phyloP scores from a whole-genome alignment of 495 filamentous ascomycete species.

The Polyplosphaeria fusca region DNA sequence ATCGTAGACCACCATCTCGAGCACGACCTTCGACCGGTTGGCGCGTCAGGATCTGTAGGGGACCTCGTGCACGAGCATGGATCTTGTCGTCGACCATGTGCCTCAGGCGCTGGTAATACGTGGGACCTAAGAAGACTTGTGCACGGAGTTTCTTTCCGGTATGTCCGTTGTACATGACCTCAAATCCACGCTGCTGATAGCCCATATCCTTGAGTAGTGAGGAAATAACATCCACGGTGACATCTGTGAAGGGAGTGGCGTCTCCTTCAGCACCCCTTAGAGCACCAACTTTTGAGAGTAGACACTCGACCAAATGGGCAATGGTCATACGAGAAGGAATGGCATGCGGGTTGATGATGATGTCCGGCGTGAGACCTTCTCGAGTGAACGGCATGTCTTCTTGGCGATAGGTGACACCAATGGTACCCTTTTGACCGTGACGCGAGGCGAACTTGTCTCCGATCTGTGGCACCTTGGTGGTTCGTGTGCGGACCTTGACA shows the following conservation, averaged over 20 bases:
- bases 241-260: slow-evolving; percentile 96
- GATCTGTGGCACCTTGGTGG: slow-evolving; percentile 97
- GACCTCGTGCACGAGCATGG: slow-evolving; percentile 90
- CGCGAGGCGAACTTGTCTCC: slow-evolving; percentile 99
- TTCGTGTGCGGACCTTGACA: slow-evolving; percentile 94
- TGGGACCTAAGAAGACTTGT: slow-evolving; percentile 95
- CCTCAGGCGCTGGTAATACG: slow-evolving; percentile 96
- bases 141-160: slow-evolving; percentile 88
- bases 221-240: slow-evolving; percentile 93
- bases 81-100: slow-evolving; percentile 99
- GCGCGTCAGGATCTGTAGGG: slow-evolving; percentile 93
- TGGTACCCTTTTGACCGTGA: slow-evolving; percentile 98
- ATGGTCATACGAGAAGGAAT: slow-evolving; percentile 99
- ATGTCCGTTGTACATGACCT: slow-evolving; percentile 98
- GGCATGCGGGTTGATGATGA: slow-evolving; percentile 99
- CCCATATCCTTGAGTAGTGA: slow-evolving; percentile 83
- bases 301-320: slow-evolving; percentile 98
- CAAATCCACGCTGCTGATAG: slow-evolving; percentile 95
- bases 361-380: slow-evolving; percentile 85
- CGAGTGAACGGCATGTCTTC: slow-evolving; percentile 98
- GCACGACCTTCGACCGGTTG: slow-evolving; percentile 99
- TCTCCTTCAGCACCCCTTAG: slow-evolving; percentile 92
- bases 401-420: slow-evolving; percentile 94
- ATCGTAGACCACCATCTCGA: slow-evolving; percentile 94
- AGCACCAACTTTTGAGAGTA: slow-evolving; percentile 89